These are phyloP conservation scores for Podaxis sp. DNA, from an alignment of 768 basidiomycete genomes.

Conservation along the genomic window DNA sequence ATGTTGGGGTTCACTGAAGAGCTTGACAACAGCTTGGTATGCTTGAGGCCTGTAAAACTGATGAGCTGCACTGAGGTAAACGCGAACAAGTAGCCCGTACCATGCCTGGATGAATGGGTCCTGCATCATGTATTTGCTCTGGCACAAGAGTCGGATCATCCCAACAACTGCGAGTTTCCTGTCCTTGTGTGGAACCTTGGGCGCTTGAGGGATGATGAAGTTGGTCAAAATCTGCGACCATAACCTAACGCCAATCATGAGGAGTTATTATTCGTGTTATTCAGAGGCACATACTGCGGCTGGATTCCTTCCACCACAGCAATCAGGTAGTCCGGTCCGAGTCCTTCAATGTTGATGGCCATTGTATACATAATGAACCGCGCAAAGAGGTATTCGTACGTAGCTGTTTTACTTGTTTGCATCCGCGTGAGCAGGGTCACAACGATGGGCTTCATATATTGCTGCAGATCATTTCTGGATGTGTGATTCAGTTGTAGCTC, in stretches of 20 bases:
- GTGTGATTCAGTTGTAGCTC: neutral
- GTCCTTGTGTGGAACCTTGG: constrained; percentile 80
- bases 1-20: constrained; percentile 79
- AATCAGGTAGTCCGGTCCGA: constrained; percentile 80
- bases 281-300: constrained; percentile 55
- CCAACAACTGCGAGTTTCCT: constrained; percentile 85
- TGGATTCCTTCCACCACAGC: constrained; percentile 83
- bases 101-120: constrained; percentile 65
- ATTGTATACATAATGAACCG: constrained; percentile 75
- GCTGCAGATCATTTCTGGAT: constrained; percentile 59
- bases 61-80: neutral
- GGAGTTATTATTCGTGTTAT: neutral
- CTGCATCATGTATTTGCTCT: constrained; percentile 68
- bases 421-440: constrained; percentile 82
- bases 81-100: constrained; percentile 34
- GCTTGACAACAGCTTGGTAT: constrained; percentile 69
- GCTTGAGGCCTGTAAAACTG: constrained; percentile 56
- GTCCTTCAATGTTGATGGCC: constrained; percentile 70
- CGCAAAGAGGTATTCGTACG: constrained; percentile 80
- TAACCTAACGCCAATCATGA: constrained; percentile 36
- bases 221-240: constrained; percentile 79
- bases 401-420: constrained; percentile 87
- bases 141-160: constrained; percentile 73
- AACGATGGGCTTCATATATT: constrained; percentile 72
- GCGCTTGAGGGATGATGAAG: constrained; percentile 78